phyloP scores from a whole-genome alignment of 345 rosid species.

The Syzygium oleosum region DNA sequence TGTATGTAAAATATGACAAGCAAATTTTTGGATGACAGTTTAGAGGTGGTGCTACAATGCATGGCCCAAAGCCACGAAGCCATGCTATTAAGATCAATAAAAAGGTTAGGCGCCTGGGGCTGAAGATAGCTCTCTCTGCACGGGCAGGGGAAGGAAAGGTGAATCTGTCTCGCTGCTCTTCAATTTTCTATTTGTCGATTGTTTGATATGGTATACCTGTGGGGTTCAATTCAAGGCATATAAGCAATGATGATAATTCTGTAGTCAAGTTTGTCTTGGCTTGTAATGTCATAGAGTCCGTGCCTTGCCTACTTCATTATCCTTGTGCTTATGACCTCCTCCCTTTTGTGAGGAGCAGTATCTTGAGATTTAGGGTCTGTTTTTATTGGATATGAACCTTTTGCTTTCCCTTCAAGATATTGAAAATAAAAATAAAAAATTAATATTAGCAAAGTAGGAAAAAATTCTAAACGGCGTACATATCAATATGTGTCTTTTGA shows the following conservation, averaged over 20 bases:
- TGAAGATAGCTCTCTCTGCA: slow-evolving; percentile 88
- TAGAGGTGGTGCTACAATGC: slow-evolving; percentile 85
- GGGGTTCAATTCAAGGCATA: background rate
- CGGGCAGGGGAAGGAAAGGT: slow-evolving; percentile 97
- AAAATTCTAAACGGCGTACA: background rate
- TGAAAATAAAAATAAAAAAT: background rate
- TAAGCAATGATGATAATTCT: background rate
- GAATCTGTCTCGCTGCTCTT: background rate
- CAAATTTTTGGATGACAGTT: slow-evolving; percentile 40
- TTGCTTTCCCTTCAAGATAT: background rate
- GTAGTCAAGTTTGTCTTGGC: background rate
- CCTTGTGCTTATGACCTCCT: background rate
- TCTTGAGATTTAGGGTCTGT: background rate
- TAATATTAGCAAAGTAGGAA: background rate
- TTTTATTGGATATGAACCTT: background rate
- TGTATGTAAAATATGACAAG: slow-evolving; percentile 1
- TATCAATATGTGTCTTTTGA: background rate
- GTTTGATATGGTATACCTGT: background rate
- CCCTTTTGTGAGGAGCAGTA: background rate
- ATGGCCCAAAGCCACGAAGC: slow-evolving; percentile 91
- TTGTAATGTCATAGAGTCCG: background rate
- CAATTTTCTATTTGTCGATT: background rate
- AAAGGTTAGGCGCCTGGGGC: slow-evolving; percentile 81
- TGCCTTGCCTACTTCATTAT: background rate
- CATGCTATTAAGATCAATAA: slow-evolving; percentile 88